Evolutionary conservation across 148 eudicot species (phyloP).

Genomic region (Amaranthus cruentus): DNA sequence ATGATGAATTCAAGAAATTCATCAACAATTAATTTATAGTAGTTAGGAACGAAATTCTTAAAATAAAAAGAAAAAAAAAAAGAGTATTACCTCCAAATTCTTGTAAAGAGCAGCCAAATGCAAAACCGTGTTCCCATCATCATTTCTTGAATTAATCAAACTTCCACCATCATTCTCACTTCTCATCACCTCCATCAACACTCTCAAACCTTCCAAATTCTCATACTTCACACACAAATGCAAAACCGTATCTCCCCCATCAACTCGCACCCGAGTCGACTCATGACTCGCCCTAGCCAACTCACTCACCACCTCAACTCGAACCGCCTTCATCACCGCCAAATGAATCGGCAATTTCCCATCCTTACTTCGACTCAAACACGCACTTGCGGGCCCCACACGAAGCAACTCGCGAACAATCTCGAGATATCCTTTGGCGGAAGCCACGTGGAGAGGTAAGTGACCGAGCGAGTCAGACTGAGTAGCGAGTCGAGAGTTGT

Average conservation of each 20-base stretch:
- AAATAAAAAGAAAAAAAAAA: neutral
- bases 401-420: slow-evolving; percentile 22
- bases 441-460: slow-evolving; percentile 33
- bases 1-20: too few relatives aligned
- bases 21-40: too few relatives aligned
- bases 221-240: slow-evolving; percentile 34
- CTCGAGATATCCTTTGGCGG: slow-evolving; percentile 23
- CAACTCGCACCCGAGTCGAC: slow-evolving; percentile 16
- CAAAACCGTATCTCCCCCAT: slow-evolving; percentile 23
- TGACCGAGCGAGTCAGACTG: slow-evolving; percentile 30
- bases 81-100: slow-evolving; percentile 26
- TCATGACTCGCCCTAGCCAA: slow-evolving; percentile 26
- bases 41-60: neutral
- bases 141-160: slow-evolving; percentile 25
- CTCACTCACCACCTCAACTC: slow-evolving; percentile 26
- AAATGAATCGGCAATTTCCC: slow-evolving; percentile 29
- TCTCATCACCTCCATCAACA: slow-evolving; percentile 13
- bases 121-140: slow-evolving; percentile 31
- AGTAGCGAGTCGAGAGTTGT: slow-evolving; percentile 22
- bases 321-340: slow-evolving; percentile 25
- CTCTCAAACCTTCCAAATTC: slow-evolving; percentile 28
- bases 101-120: slow-evolving; percentile 32
- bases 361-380: slow-evolving; percentile 17
- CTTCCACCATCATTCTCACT: slow-evolving; percentile 8
- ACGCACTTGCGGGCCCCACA: neutral